phyloP scores from a whole-genome alignment of 495 filamentous ascomycete genomes.

The Penicillium coffeae region DNA sequence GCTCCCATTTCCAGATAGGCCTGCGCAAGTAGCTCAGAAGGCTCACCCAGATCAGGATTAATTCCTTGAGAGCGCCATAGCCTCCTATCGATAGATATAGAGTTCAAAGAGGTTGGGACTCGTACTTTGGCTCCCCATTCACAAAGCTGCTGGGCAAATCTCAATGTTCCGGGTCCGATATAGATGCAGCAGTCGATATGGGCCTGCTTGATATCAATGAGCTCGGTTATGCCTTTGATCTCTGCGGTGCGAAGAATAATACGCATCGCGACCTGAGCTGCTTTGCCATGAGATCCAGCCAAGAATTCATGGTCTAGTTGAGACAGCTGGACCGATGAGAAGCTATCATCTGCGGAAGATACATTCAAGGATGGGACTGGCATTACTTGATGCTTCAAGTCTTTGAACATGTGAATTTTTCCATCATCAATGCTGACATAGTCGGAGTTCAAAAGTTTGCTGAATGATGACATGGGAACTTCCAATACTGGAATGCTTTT shows the following conservation, averaged over 20 bases:
- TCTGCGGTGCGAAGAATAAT: slow-evolving; percentile 21
- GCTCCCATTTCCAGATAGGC: slow-evolving; percentile 29
- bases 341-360: background rate
- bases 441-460: background rate
- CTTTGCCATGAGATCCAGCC: slow-evolving; percentile 16
- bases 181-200: slow-evolving; percentile 36
- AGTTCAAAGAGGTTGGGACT: slow-evolving; percentile 28
- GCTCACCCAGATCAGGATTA: slow-evolving; percentile 7
- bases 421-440: background rate
- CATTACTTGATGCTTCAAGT: background rate
- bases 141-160: slow-evolving; percentile 8
- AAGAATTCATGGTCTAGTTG: slow-evolving; percentile 19
- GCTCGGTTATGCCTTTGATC: slow-evolving; percentile 13
- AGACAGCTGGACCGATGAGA: background rate
- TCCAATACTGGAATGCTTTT: slow-evolving; percentile 23
- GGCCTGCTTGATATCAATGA: slow-evolving; percentile 21
- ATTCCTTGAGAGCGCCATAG: slow-evolving; percentile 23
- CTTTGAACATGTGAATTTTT: background rate
- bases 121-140: slow-evolving; percentile 17
- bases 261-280: slow-evolving; percentile 21
- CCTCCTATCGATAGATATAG: slow-evolving; percentile 31
- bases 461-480: background rate
- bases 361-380: background rate
- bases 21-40: slow-evolving; percentile 20
- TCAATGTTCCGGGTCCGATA: slow-evolving; percentile 22